phyloP scores from a whole-genome alignment of 371 early-diverging fungal genomes.

The Mycotypha africana region DNA sequence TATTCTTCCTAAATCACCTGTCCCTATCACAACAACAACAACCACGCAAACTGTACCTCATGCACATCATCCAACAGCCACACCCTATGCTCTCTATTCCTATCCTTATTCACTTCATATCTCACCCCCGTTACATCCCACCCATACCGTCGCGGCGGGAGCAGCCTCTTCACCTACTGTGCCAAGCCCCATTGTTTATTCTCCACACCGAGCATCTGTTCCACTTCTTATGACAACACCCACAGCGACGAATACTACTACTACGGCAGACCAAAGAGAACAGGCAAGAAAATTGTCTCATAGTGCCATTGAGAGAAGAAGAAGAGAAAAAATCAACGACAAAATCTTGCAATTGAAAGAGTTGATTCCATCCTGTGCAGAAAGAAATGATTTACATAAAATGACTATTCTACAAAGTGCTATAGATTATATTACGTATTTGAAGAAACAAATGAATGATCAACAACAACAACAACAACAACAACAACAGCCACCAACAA shows the following conservation, averaged over 20 bases:
- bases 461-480: too few species aligned
- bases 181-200: not conserved
- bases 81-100: conserved; percentile 6
- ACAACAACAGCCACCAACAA: too few species aligned
- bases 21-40: not conserved
- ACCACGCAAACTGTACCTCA: too few species aligned
- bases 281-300: conserved; percentile 65
- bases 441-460: too few species aligned
- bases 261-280: conserved; percentile 41
- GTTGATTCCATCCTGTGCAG: conserved; percentile 50
- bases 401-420: conserved; percentile 66
- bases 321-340: conserved; percentile 76
- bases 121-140: conserved; percentile 14
- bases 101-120: conserved; percentile 16
- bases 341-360: conserved; percentile 44
- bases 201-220: not conserved
- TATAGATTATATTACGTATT: conserved; percentile 65
- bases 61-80: not conserved
- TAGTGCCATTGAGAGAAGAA: conserved; percentile 70
- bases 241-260: conserved; percentile 3
- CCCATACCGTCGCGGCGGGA: not conserved
- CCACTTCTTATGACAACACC: conserved; percentile 4
- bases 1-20: conserved; percentile 9
- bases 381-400: conserved; percentile 66
- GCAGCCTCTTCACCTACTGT: not conserved